Percentiles rank a stretch among this genome's conserved stretches.
Evolutionary conservation across 129 eudicot species (phyloP).

Genomic region (Pittosporum tobira): DNA sequence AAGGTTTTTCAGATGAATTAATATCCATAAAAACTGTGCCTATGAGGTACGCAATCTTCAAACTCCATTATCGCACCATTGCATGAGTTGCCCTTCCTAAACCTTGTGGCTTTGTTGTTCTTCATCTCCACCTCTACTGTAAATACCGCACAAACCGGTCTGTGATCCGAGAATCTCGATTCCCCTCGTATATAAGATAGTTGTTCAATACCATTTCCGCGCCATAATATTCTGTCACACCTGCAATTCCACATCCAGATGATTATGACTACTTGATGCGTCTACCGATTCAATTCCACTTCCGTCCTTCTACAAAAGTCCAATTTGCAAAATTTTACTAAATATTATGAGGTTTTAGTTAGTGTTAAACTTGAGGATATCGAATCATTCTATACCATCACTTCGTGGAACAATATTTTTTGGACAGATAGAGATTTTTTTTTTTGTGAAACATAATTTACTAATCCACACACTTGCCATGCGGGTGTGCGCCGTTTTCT

Average conservation of each 20-base stretch:
- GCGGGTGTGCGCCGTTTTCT: constrained; percentile 98
- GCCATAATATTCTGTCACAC: constrained; percentile 95
- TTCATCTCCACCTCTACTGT: constrained; percentile 62
- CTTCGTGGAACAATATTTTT: background rate
- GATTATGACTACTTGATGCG: background rate
- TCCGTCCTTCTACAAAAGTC: too few species aligned
- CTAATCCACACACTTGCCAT: too few species aligned
- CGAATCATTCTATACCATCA: background rate
- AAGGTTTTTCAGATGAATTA: background rate
- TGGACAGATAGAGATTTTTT: background rate
- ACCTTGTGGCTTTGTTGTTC: constrained; percentile 16
- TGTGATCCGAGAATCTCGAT: constrained; percentile 83
- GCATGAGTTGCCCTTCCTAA: constrained; percentile 55
- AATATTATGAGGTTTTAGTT: too few species aligned
- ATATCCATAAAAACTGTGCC: constrained; percentile 40
- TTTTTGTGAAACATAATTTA: too few species aligned
- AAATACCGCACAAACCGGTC: constrained; percentile 72
- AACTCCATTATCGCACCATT: constrained; percentile 23
- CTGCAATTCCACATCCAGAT: constrained; percentile 21
- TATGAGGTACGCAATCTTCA: constrained; percentile 29
- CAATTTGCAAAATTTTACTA: too few species aligned
- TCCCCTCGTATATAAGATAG: constrained; percentile 78
- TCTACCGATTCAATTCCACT: too few species aligned
- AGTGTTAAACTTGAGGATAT: too few species aligned
- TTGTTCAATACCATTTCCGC: constrained; percentile 68